phyloP scores from a whole-genome alignment of 495 filamentous ascomycete species.

The Cercophora newfieldiana region DNA sequence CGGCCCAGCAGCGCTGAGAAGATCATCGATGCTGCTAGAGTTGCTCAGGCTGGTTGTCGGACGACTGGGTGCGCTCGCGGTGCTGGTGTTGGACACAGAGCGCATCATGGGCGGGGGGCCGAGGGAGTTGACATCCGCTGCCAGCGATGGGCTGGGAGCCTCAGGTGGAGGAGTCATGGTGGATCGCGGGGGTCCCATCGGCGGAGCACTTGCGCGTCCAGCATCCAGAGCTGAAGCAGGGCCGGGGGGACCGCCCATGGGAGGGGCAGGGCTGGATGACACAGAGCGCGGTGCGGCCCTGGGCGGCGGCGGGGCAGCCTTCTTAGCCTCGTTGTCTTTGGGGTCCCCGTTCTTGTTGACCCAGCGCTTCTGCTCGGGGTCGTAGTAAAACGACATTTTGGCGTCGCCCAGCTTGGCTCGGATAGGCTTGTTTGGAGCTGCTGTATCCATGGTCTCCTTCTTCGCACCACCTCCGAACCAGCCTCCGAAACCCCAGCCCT shows the following conservation, averaged over 20 bases:
- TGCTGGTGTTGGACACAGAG: conserved; percentile 43
- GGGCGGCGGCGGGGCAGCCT: conserved; percentile 52
- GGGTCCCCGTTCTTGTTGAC: conserved; percentile 87
- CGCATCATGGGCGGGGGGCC: conserved; percentile 49
- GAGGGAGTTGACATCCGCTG: conserved; percentile 31
- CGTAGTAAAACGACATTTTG: conserved; percentile 81
- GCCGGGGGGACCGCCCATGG: conserved; percentile 19
- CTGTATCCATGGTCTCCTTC: conserved; percentile 53
- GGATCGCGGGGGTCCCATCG: conserved; percentile 34
- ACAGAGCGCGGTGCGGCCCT: conserved; percentile 34
- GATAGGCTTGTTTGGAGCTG: conserved; percentile 66
- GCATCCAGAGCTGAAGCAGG: conserved; percentile 26
- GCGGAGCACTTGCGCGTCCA: conserved; percentile 37
- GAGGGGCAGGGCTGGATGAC: conserved; percentile 36
- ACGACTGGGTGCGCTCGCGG: conserved; percentile 48
- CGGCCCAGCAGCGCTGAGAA: conserved; percentile 67
- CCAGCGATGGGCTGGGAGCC: conserved; percentile 20
- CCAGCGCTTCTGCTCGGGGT: conserved; percentile 94
- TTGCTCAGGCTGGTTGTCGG: conserved; percentile 71
- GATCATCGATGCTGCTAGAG: conserved; percentile 82
- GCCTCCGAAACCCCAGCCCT: conserved; percentile 78
- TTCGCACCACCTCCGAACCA: conserved; percentile 70
- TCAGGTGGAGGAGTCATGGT: conserved; percentile 28
- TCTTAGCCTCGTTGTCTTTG: conserved; percentile 48
- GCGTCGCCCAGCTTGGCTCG: conserved; percentile 94